Percentiles rank a stretch among this genome's conserved stretches.
These are phyloP conservation scores for Penicillium hesseltinei DNA, from an alignment of 2,329 filamentous ascomycete species.

Conservation along the genomic window DNA sequence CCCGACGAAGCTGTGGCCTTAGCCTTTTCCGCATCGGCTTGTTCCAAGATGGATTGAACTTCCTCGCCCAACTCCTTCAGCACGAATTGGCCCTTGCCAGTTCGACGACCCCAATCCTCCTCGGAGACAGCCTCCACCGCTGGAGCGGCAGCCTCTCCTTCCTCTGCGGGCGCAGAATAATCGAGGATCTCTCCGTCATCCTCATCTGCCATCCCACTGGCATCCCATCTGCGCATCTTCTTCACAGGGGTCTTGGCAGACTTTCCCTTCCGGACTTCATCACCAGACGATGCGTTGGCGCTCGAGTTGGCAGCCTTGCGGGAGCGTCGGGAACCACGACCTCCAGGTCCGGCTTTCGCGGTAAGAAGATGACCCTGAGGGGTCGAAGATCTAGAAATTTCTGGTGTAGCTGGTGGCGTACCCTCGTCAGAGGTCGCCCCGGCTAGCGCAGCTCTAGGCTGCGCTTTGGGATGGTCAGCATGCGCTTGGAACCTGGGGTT, in stretches of 20 bases:
- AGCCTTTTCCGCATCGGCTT: conserved; percentile 66
- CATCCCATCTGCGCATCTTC: conserved; percentile 89
- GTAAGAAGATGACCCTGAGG: conserved; percentile 69
- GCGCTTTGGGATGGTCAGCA: conserved; percentile 37
- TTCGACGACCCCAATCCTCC: conserved; percentile 80
- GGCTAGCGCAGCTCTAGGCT: conserved; percentile 45
- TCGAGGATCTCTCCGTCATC: conserved; percentile 78
- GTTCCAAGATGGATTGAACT: conserved; percentile 82
- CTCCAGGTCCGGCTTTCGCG: conserved; percentile 70
- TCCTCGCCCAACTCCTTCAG: conserved; percentile 91
- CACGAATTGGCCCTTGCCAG: conserved; percentile 86
- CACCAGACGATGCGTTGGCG: conserved; percentile 68
- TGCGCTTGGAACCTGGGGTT: not conserved
- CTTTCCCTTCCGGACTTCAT: conserved; percentile 68
- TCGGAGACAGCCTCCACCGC: conserved; percentile 72
- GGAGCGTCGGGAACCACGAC: conserved; percentile 76
- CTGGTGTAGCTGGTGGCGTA: conserved; percentile 68
- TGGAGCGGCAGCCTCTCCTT: conserved; percentile 55
- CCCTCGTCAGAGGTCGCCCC: conserved; percentile 61
- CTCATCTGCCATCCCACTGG: conserved; percentile 82
- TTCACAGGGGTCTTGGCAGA: conserved; percentile 58
- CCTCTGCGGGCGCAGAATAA: conserved; percentile 70
- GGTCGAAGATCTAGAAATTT: conserved; percentile 75
- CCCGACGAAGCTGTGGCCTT: conserved; percentile 54
- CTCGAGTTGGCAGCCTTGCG: conserved; percentile 62